Conservation (phyloP, 768 basidiomycete genomes). For the Tylopilus sp. region DNA sequence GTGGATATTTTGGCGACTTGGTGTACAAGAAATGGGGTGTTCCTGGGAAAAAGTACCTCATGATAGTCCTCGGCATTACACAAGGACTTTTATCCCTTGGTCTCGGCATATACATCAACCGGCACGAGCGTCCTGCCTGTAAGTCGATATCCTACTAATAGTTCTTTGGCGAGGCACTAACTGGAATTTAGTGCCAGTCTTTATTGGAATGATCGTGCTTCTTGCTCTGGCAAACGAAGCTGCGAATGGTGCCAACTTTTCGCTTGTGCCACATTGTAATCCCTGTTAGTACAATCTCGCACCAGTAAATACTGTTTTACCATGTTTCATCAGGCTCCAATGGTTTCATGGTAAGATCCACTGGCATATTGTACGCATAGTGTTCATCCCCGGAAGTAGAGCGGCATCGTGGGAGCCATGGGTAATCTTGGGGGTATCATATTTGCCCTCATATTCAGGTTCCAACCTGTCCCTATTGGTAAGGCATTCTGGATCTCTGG, state of each 20-base stretch:
- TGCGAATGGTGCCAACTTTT: constrained; percentile 2
- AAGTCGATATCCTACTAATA: neutral
- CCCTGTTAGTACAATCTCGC: neutral
- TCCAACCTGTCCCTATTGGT: constrained; percentile 1
- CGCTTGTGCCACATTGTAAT: constrained; percentile 5
- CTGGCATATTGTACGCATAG: neutral
- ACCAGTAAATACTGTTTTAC: neutral
- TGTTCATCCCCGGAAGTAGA: constrained; percentile 7
- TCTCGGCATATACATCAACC: constrained; percentile 41
- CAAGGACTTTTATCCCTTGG: constrained; percentile 5
- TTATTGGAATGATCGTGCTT: neutral
- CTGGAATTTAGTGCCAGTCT: neutral
- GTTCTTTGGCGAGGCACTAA: neutral
- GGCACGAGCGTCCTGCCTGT: constrained; percentile 19
- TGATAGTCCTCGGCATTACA: neutral
- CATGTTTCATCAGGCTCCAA: neutral
- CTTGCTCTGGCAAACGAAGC: neutral
- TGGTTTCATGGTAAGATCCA: constrained; percentile 28
- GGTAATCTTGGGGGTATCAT: constrained; percentile 46
- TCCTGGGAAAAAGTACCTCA: constrained; percentile 4
- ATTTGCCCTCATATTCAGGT: constrained; percentile 38
- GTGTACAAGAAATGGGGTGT: constrained; percentile 5
- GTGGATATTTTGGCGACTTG: constrained; percentile 6
- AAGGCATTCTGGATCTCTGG: constrained; percentile 44
- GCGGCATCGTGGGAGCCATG: constrained; percentile 38